Base-by-base conservation (phyloP, 2,329 filamentous ascomycete genomes). In the Zymoseptoria ardabiliae region DNA sequence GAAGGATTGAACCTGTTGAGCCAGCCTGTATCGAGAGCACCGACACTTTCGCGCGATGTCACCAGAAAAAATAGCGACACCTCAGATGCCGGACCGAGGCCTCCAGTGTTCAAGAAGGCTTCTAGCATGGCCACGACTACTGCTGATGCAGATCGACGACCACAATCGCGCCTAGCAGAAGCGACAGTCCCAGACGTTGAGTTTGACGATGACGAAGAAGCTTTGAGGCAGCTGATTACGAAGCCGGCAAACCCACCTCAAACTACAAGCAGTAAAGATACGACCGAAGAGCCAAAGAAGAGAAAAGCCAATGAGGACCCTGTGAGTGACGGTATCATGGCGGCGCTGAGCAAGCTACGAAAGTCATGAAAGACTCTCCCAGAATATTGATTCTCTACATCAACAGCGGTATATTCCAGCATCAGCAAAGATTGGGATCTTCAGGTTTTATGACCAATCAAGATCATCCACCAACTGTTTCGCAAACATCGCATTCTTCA, bases 261-360 rank as follows among this genome's bases (percentile, higher is more conserved):
- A 21, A 13, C 51, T 22, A 20, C 49, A 25, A 35, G 20, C 5
- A 54, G 56, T 13, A 30, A 54, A n/a, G 35, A 45, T 19, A 20
- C 55, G n/a, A 21, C 58, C 20, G 57, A 60, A 54, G 48, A 49
- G 13, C 53, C 66, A 19, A 67, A 65, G 55, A 76, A 75, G 65
- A 68, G 73, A 35, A 76, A 76, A 63, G 67, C 69, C 23, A 68
- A 69, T 52, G 73, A 78, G 13, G 76, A 79, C 54, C 73, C 75
- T n/a, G 68, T 85, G 61, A 81, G 77, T 64, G 82, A 84, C 54
- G 83, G 83, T 9, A 79, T 86, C 55, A 78, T 81, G 74, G 81
- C 82, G 28, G 84, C 83, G 4, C 69, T 86, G 55, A 80, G 78
- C 53, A 85, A 79, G 65, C 69, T 86, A 54, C 75, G 84, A 53